These are phyloP conservation scores for Eucalyptus curtisii DNA, from an alignment of 345 rosid species.

Conservation along the genomic window DNA sequence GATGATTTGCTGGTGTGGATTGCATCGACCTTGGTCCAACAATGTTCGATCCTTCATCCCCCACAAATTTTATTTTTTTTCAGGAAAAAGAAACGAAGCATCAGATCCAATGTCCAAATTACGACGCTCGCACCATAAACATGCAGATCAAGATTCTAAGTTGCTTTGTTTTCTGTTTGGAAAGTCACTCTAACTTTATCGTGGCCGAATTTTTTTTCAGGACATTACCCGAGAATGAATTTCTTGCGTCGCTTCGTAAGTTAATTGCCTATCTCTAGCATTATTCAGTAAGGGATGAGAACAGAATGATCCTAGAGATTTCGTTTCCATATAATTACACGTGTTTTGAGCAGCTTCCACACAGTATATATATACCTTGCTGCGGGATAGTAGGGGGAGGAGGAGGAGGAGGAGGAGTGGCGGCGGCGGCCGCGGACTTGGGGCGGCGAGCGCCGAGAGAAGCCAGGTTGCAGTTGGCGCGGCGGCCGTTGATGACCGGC, in stretches of 20 bases:
- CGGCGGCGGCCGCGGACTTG: constrained; percentile 20
- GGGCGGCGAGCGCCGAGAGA: constrained; percentile 88
- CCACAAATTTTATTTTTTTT: neutral
- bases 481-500: constrained; percentile 86
- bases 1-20: constrained; percentile 54
- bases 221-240: neutral
- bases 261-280: neutral
- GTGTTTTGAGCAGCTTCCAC: neutral
- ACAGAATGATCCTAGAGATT: neutral
- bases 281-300: neutral
- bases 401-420: constrained; percentile 24
- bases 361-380: neutral
- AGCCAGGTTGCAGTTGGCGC: constrained; percentile 93
- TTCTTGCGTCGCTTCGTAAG: neutral
- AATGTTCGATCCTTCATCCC: constrained; percentile 36
- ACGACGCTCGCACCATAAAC: neutral
- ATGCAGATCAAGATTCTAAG: neutral
- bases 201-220: neutral
- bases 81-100: neutral
- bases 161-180: neutral
- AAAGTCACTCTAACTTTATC: neutral
- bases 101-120: neutral
- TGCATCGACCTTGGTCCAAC: constrained; percentile 40
- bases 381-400: neutral
- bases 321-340: neutral